phyloP scores from a whole-genome alignment of 176 grass and related monocot species.

The Neostapfia colusana region DNA sequence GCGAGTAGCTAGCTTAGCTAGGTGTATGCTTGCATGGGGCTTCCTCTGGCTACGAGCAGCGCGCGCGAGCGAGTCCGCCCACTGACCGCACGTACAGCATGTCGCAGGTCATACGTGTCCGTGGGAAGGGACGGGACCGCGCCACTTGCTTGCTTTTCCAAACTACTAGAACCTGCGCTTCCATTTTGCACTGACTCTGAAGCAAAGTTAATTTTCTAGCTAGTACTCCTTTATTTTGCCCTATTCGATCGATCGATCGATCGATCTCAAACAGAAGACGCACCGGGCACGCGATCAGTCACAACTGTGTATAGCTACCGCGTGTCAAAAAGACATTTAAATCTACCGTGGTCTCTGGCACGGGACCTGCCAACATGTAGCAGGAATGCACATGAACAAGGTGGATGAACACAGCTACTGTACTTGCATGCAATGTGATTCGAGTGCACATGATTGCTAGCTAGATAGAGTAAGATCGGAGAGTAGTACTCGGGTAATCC shows the following conservation, averaged over 20 bases:
- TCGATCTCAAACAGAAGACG: background rate
- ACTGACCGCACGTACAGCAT: background rate
- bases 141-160: background rate
- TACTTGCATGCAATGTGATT: too few species aligned
- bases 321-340: too few species aligned
- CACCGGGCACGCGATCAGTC: background rate
- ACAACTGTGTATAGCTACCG: background rate
- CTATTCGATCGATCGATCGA: background rate
- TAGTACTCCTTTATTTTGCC: background rate
- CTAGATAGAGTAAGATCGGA: too few species aligned
- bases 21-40: background rate
- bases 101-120: background rate
- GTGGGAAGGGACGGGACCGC: background rate
- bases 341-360: too few species aligned
- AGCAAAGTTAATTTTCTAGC: background rate
- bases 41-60: background rate
- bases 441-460: too few species aligned
- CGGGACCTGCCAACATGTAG: background rate
- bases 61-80: background rate
- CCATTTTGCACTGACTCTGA: slow-evolving; percentile 29
- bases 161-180: background rate
- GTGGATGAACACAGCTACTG: too few species aligned
- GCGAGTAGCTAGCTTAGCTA: background rate
- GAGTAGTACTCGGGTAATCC: too few species aligned
- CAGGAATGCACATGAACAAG: too few species aligned